Base-by-base conservation (phyloP, 2,329 filamentous ascomycete genomes). In the Paraphoma sp. region DNA sequence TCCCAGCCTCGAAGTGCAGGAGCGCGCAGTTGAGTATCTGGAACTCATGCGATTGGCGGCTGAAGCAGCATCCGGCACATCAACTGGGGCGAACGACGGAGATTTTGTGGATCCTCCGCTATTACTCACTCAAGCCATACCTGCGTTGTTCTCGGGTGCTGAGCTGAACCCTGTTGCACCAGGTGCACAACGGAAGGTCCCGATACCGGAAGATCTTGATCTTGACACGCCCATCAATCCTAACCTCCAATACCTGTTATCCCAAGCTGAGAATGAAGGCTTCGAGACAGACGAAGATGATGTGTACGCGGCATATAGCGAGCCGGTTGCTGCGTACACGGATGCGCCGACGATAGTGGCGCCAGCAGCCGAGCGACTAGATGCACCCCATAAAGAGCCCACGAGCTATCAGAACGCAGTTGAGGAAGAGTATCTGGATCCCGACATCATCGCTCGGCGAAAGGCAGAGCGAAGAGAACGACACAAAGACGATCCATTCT, bases 401-500 rank as follows among this genome's bases (percentile, higher is more conserved):
- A 62, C 73, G 5, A 80, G 79, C 1, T 82, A 82, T 58, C 80
- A 82, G 59, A 78, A 78, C n/a, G 74, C 76, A 18, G 73, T 75
- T 14, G 77, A 80, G 75, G 64, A 78, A 47, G 76, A 80, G 18
- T 83, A 87, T 53, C 87, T 93, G 31, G 90, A 94, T 59, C 82
- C 89, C 1, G 89, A 92, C 65, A 91, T 92, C 45, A 74, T 91
- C 42, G 90, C 91, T 4, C 84, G 88, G 60, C 86, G 91, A 60
- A 91, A 89, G 66, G 87, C 89, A 4, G 92, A 97, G 71, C 86
- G 93, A 10, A 80, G 84, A 54, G 93, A 96, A 72, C 86, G 92
- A 54, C 92, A 97, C 75, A 90, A 86, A 65, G 94, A 98, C 71
- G 95, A 99, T 69, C 95, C 95, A 0, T 99, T 97, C 75, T 99